These are phyloP conservation scores for Epichloe glyceriae DNA, from an alignment of 2,329 filamentous ascomycete species.

Conservation along the genomic window DNA sequence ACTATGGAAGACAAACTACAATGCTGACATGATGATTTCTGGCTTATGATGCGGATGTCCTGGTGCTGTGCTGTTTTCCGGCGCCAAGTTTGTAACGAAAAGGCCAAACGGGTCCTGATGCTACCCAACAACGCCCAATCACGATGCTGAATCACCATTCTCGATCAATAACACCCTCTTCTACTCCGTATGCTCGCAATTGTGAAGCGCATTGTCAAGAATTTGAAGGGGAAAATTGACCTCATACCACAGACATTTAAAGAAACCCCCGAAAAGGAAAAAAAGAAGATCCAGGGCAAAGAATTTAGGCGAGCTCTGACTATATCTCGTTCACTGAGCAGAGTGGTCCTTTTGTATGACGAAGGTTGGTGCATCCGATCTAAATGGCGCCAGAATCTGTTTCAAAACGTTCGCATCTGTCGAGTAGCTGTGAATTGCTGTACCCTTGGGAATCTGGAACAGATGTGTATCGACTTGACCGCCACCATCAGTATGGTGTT, in stretches of 20 bases:
- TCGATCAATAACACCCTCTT: neutral
- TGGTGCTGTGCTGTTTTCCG: conserved; percentile 3
- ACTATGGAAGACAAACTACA: neutral
- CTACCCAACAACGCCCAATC: conserved; percentile 2
- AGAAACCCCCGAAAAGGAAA: neutral
- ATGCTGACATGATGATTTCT: neutral
- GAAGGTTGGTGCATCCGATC: neutral
- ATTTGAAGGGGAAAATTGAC: neutral
- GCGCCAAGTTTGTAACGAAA: neutral
- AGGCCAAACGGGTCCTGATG: neutral
- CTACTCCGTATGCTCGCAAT: neutral
- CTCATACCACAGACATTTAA: neutral
- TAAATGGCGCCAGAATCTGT: conserved; percentile 5
- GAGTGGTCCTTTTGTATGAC: neutral
- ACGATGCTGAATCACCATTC: neutral
- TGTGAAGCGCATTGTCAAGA: neutral
- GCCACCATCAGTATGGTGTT: neutral
- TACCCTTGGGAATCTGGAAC: neutral
- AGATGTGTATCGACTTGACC: neutral
- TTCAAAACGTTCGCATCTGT: conserved; percentile 9
- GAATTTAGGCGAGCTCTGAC: neutral
- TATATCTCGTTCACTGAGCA: neutral
- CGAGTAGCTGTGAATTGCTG: conserved; percentile 12
- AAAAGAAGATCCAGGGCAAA: neutral
- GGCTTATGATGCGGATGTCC: neutral